These are phyloP conservation scores for Boletus sp. DNA, from an alignment of 768 basidiomycete species.

Conservation along the genomic window DNA sequence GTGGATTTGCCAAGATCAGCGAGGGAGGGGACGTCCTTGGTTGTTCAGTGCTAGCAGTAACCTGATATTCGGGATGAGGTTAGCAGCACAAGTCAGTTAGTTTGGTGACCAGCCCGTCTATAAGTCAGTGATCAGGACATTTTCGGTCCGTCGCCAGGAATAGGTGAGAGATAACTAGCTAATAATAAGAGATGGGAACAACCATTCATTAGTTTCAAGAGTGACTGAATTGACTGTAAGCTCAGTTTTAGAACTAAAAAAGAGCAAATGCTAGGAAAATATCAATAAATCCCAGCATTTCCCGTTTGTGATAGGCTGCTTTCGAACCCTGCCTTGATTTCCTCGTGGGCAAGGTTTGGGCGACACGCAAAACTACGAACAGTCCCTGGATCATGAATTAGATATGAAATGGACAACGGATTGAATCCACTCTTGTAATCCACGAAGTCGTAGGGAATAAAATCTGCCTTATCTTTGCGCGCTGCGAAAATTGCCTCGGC, in stretches of 20 bases:
- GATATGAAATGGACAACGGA: neutral
- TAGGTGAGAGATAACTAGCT: neutral
- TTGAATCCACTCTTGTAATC: slow-evolving; percentile 34
- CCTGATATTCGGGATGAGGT: neutral
- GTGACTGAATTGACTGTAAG: neutral
- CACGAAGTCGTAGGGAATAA: slow-evolving; percentile 34
- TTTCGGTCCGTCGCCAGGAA: neutral
- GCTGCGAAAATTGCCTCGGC: slow-evolving; percentile 31
- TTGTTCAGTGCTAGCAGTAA: neutral
- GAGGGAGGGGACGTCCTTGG: neutral
- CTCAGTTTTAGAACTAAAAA: neutral
- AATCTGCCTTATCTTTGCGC: slow-evolving; percentile 27
- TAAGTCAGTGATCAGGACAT: neutral
- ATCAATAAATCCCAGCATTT: neutral
- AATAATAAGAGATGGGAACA: neutral
- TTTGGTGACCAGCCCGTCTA: no score
- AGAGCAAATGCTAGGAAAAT: neutral
- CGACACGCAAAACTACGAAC: slow-evolving; percentile 48
- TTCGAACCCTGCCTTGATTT: slow-evolving; percentile 44
- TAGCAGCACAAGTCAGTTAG: neutral
- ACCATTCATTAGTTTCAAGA: neutral
- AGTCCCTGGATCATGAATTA: slow-evolving; percentile 35
- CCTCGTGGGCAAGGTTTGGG: slow-evolving; percentile 41
- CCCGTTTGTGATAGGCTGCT: slow-evolving; percentile 40
- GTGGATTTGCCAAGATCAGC: neutral